phyloP scores from a whole-genome alignment of 2,329 filamentous ascomycete species.

The Hymenoscyphus fructigenus region DNA sequence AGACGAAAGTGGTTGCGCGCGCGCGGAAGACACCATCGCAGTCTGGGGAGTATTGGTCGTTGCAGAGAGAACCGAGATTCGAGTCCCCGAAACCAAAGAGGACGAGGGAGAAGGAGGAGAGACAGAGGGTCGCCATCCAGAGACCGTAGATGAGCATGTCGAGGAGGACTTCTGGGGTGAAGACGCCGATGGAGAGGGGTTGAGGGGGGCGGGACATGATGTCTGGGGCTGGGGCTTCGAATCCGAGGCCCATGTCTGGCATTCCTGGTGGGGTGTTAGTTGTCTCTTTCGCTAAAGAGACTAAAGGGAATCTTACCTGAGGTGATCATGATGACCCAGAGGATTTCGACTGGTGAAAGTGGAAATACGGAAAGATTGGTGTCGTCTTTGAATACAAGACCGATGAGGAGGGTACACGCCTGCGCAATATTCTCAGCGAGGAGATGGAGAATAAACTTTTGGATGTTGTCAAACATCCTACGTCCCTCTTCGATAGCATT shows the following conservation, averaged over 20 bases:
- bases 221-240: conserved; percentile 2
- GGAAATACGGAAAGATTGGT: conserved; percentile 78
- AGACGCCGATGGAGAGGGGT: conserved; percentile 65
- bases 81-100: conserved; percentile 58
- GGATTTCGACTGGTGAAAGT: conserved; percentile 78
- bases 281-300: background rate
- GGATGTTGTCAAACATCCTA: conserved; percentile 73
- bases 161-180: conserved; percentile 72
- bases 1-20: conserved; percentile 71
- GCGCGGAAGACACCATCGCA: conserved; percentile 69
- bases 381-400: conserved; percentile 76
- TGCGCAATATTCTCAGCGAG: conserved; percentile 77
- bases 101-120: conserved; percentile 62
- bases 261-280: background rate
- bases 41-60: conserved; percentile 50
- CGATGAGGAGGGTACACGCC: conserved; percentile 77
- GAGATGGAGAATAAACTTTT: conserved; percentile 63
- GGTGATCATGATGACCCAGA: conserved; percentile 95
- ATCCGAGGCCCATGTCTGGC: conserved; percentile 11
- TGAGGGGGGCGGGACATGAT: conserved; percentile 66
- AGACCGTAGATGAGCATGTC: conserved; percentile 80
- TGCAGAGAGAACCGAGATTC: conserved; percentile 59
- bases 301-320: conserved; percentile 54
- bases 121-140: conserved; percentile 71
- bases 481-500: conserved; percentile 71